These are phyloP conservation scores for Tolypocladium album DNA, from an alignment of 2,329 filamentous ascomycete genomes.

Conservation along the genomic window DNA sequence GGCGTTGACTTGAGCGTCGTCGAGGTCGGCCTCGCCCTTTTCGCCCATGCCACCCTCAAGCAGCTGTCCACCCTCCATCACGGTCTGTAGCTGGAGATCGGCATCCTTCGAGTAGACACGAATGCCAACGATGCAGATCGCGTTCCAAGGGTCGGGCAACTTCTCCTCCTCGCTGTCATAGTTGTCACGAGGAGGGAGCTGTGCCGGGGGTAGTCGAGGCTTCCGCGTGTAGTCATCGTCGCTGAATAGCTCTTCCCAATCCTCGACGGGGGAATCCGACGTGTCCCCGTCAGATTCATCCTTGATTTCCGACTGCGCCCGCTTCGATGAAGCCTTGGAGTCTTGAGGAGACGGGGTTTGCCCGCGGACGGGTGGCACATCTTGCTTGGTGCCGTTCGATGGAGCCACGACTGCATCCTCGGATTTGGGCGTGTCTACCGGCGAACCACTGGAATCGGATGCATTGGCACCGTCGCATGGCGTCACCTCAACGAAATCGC, in stretches of 20 bases:
- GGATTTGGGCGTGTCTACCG: slow-evolving; percentile 19
- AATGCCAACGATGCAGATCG: slow-evolving; percentile 49
- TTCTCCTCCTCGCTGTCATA: slow-evolving; percentile 49
- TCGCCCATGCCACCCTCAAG: slow-evolving; percentile 46
- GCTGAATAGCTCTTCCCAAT: slow-evolving; percentile 49
- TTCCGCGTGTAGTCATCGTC: slow-evolving; percentile 46
- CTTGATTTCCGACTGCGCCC: slow-evolving; percentile 11
- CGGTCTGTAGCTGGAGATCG: slow-evolving; percentile 39
- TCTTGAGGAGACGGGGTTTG: slow-evolving; percentile 11
- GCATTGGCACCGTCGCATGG: slow-evolving; percentile 10
- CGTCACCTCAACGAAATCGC: too few relatives aligned
- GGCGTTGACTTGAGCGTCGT: slow-evolving; percentile 46
- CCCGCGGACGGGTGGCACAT: slow-evolving; percentile 18
- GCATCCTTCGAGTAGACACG: slow-evolving; percentile 51
- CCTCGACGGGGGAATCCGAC: slow-evolving; percentile 47
- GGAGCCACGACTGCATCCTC: slow-evolving; percentile 13
- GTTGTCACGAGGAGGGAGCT: slow-evolving; percentile 22
- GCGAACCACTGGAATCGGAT: slow-evolving; percentile 20
- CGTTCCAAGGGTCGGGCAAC: slow-evolving; percentile 49
- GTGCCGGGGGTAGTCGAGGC: slow-evolving; percentile 28
- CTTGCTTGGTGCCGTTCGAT: slow-evolving; percentile 19
- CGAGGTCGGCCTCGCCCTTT: slow-evolving; percentile 43
- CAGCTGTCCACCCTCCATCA: slow-evolving; percentile 44
- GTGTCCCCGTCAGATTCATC: slow-evolving; percentile 42
- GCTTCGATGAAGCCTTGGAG: slow-evolving; percentile 2